Evolutionary conservation across 352 stramenopile genomes (phyloP).

Genomic region (Detonula confervacea): DNA sequence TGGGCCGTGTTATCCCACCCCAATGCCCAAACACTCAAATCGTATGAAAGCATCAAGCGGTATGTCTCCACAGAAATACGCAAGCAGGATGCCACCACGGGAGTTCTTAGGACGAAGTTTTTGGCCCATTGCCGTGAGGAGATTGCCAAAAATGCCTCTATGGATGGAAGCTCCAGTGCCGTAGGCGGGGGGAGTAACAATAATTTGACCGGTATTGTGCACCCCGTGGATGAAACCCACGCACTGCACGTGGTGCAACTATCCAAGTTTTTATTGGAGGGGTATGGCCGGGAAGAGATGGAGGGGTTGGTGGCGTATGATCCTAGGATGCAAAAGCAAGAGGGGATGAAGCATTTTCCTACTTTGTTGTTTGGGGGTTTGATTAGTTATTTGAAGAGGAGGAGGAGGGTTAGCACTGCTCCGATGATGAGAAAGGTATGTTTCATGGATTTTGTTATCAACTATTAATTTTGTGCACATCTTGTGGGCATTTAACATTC

Average conservation of each 20-base stretch:
- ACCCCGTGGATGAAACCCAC: slow-evolving; percentile 70
- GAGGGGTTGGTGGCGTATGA: slow-evolving; percentile 49
- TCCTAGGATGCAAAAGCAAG: no score
- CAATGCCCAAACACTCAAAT: slow-evolving; percentile 71
- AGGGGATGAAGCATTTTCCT: slow-evolving; percentile 49
- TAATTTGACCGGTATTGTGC: no score
- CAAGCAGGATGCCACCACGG: slow-evolving; percentile 46
- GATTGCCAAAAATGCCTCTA: slow-evolving; percentile 45
- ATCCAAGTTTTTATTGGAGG: slow-evolving; percentile 81
- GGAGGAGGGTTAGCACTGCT: slow-evolving; percentile 7
- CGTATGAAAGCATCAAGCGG: slow-evolving; percentile 79
- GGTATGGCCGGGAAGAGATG: slow-evolving; percentile 62
- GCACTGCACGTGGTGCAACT: slow-evolving; percentile 79
- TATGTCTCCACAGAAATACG: slow-evolving; percentile 75
- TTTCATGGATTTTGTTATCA: no score
- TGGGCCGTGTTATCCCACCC: slow-evolving; percentile 83
- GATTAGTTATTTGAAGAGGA: slow-evolving; percentile 69
- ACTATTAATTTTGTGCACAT: no score
- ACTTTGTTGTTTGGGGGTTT: slow-evolving; percentile 79
- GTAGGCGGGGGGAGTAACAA: not conserved
- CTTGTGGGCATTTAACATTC: not conserved
- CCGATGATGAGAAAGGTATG: slow-evolving; percentile 54
- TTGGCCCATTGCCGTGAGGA: slow-evolving; percentile 58
- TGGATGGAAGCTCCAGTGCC: not conserved
- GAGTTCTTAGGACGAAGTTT: slow-evolving; percentile 60